These are phyloP conservation scores for Ogataea hybrid DNA, from an alignment of 1,139 yeast genomes.

Conservation along the genomic window DNA sequence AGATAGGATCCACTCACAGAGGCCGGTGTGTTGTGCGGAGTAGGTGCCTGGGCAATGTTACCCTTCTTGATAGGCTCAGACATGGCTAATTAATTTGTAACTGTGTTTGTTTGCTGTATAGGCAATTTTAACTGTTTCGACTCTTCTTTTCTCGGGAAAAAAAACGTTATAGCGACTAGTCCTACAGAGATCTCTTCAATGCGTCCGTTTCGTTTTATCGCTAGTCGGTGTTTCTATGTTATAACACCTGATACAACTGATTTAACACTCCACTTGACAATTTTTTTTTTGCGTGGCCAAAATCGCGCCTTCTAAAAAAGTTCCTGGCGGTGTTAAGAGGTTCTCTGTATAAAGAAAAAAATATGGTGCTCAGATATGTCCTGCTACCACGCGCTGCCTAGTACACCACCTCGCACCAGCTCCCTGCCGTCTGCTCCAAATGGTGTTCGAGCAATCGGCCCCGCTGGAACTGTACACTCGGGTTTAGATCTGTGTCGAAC, in stretches of 20 bases:
- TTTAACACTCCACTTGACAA: slow-evolving; percentile 5
- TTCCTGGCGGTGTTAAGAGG: slow-evolving; percentile 4
- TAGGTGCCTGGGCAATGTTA: slow-evolving; percentile 91
- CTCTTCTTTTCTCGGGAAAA: not conserved
- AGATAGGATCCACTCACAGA: slow-evolving; percentile 77
- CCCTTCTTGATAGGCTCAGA: slow-evolving; percentile 67
- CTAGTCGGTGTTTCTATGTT: not conserved
- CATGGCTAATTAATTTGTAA: slow-evolving; percentile 35
- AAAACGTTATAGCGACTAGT: not conserved
- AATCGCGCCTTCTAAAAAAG: slow-evolving; percentile 4
- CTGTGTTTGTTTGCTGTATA: not conserved
- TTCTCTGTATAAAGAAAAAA: not conserved
- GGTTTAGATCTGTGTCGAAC: too few relatives aligned
- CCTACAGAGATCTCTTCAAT: not conserved
- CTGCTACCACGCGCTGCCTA: not conserved
- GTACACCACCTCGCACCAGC: too few relatives aligned
- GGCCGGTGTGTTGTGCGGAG: slow-evolving; percentile 98
- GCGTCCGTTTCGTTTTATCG: not conserved
- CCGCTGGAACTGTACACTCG: too few relatives aligned
- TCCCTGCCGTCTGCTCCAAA: too few relatives aligned
- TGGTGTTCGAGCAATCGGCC: too few relatives aligned
- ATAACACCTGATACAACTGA: not conserved
- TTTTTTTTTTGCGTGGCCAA: slow-evolving; percentile 10
- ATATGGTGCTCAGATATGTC: not conserved
- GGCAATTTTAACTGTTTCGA: not conserved